Percentiles rank a stretch among this genome's conserved stretches.
Evolutionary conservation across 163 green algal genomes (phyloP).

Genomic region (Chloromonas sp.): DNA sequence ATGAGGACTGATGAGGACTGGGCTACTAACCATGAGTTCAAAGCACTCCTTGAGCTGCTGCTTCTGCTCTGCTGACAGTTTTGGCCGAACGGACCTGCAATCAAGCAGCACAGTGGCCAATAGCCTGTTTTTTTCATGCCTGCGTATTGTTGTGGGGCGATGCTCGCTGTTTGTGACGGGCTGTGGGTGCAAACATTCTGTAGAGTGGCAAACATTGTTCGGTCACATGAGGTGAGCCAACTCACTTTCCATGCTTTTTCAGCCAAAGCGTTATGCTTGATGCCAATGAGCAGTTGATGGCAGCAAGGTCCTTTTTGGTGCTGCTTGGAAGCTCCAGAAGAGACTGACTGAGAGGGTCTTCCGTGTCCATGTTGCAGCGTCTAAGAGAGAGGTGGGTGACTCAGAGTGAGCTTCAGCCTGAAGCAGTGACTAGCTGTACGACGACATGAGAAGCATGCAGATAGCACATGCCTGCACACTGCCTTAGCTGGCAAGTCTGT

Average conservation of each 20-base stretch:
- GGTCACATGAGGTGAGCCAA: not conserved
- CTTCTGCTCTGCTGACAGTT: conserved; percentile 48
- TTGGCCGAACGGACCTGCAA: conserved; percentile 42
- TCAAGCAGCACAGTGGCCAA: not conserved
- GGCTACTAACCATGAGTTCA: conserved; percentile 52
- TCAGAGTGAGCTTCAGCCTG: too few relatives aligned
- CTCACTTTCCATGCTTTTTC: conserved; percentile 24
- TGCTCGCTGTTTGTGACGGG: not conserved
- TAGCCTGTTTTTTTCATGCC: not conserved
- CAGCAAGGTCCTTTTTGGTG: conserved; percentile 21
- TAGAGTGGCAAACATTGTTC: not conserved
- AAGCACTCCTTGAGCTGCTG: conserved; percentile 68
- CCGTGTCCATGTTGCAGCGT: too few relatives aligned
- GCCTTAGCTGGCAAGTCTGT: too few relatives aligned
- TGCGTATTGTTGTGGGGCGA: too few relatives aligned
- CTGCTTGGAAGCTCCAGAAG: not conserved
- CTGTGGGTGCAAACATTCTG: not conserved
- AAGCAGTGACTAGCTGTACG: too few relatives aligned
- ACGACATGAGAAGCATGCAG: too few relatives aligned
- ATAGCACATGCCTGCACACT: too few relatives aligned
- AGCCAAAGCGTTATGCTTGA: conserved; percentile 18
- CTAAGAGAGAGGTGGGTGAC: too few relatives aligned
- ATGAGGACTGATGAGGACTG: too few relatives aligned
- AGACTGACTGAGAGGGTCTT: conserved; percentile 1
- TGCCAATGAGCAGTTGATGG: conserved; percentile 22